phyloP scores from a whole-genome alignment of 768 basidiomycete species.

The Hemileccinum rubropunctum region DNA sequence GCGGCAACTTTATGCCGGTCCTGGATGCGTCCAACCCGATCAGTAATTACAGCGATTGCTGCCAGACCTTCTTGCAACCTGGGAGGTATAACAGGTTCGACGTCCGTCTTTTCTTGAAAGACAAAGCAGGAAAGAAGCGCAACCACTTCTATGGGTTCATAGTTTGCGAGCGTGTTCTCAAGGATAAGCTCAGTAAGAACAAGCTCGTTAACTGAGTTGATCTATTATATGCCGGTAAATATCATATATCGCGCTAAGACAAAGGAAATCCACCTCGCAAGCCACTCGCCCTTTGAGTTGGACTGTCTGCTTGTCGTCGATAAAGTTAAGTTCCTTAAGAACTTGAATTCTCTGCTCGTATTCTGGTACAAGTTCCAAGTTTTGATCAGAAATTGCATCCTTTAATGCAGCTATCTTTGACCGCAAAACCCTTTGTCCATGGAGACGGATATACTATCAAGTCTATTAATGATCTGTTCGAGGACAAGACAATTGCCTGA shows the following conservation, averaged over 20 bases:
- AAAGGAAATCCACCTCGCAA: conserved; percentile 68
- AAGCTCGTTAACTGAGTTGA: conserved; percentile 97
- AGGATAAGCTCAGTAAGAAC: conserved; percentile 95
- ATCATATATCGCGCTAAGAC: neutral
- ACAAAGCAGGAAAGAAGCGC: conserved; percentile 95
- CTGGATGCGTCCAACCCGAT: conserved; percentile 78
- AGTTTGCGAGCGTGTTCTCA: conserved; percentile 88
- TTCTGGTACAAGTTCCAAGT: conserved; percentile 93
- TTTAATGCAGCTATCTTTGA: conserved; percentile 76
- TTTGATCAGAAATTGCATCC: conserved; percentile 90
- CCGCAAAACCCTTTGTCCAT: conserved; percentile 71
- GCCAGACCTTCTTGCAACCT: conserved; percentile 80
- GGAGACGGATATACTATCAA: conserved; percentile 69
- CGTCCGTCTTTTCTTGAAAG: conserved; percentile 97
- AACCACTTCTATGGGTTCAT: conserved; percentile 94
- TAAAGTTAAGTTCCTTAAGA: conserved; percentile 86
- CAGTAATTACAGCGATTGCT: conserved; percentile 72
- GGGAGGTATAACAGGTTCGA: conserved; percentile 77
- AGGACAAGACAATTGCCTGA: neutral
- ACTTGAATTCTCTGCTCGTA: conserved; percentile 94
- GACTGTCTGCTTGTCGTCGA: conserved; percentile 94
- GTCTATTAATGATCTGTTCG: conserved; percentile 8
- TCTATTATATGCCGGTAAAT: conserved; percentile 46
- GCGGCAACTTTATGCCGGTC: conserved; percentile 73
- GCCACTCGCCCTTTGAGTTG: conserved; percentile 95